These are phyloP conservation scores for Fusarium pilosicola DNA, from an alignment of 2,329 filamentous ascomycete species.

Conservation along the genomic window DNA sequence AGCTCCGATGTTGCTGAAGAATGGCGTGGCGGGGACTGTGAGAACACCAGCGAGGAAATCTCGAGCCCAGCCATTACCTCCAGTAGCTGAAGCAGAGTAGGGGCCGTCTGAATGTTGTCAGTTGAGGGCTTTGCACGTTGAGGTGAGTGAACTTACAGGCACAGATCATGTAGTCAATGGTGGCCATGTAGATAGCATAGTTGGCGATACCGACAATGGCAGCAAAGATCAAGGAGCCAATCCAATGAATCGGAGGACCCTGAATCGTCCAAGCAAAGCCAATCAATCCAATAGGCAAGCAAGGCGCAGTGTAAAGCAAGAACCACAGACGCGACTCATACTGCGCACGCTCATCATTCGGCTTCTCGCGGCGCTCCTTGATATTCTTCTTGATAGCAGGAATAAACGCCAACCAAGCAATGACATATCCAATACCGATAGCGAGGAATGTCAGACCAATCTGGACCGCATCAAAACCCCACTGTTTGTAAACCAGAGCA, in stretches of 20 bases:
- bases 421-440: slow-evolving; percentile 72
- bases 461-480: slow-evolving; percentile 67
- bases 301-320: slow-evolving; percentile 69
- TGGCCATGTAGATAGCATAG: slow-evolving; percentile 79
- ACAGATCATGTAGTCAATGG: slow-evolving; percentile 75
- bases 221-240: slow-evolving; percentile 72
- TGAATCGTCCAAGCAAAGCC: slow-evolving; percentile 76
- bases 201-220: slow-evolving; percentile 78
- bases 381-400: slow-evolving; percentile 66
- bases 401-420: slow-evolving; percentile 70
- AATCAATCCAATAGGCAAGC: slow-evolving; percentile 73
- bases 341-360: slow-evolving; percentile 67
- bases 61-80: slow-evolving; percentile 78
- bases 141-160: slow-evolving; percentile 22
- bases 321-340: slow-evolving; percentile 75
- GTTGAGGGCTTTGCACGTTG: fast-evolving
- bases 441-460: slow-evolving; percentile 72
- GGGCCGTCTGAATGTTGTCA: slow-evolving; percentile 56
- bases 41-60: slow-evolving; percentile 79
- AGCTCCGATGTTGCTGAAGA: slow-evolving; percentile 66
- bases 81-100: slow-evolving; percentile 78
- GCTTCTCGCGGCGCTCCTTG: slow-evolving; percentile 60
- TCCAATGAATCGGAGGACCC: slow-evolving; percentile 73
- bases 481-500: slow-evolving; percentile 73
- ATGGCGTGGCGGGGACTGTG: slow-evolving; percentile 73